Conservation (phyloP, 768 basidiomycete species). For the Trametes meyenii region DNA sequence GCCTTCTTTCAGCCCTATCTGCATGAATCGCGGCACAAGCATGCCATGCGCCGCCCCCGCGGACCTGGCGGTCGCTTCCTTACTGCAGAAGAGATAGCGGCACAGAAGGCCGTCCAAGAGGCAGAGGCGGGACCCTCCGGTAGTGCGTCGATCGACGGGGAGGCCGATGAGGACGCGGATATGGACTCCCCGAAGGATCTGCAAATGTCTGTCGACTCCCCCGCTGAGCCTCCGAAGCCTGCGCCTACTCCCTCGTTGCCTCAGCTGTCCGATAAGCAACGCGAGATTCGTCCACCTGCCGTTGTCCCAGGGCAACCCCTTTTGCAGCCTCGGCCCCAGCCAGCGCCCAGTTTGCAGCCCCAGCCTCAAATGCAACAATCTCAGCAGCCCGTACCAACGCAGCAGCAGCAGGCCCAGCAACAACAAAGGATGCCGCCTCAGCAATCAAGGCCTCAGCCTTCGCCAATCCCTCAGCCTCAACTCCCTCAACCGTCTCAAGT, state of each 20-base stretch:
- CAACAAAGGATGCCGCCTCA: constrained; percentile 3
- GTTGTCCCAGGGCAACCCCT: constrained; percentile 23
- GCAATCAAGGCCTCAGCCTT: constrained; percentile 13
- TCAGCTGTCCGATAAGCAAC: constrained; percentile 18
- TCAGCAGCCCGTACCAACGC: constrained; percentile 21
- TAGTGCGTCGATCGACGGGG: constrained; percentile 38
- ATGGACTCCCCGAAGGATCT: constrained; percentile 26
- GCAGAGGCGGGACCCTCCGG: constrained; percentile 39
- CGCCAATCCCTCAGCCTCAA: constrained; percentile 27
- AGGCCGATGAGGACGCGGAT: constrained; percentile 44
- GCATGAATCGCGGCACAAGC: constrained; percentile 96
- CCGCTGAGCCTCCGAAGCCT: constrained; percentile 19
- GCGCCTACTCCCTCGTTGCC: constrained; percentile 1
- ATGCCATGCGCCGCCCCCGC: constrained; percentile 95
- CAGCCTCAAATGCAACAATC: constrained; percentile 24
- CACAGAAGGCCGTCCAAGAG: constrained; percentile 57
- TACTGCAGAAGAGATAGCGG: constrained; percentile 93
- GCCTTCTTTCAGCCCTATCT: constrained; percentile 67
- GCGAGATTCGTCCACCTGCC: constrained; percentile 13
- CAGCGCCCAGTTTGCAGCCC: constrained; percentile 11
- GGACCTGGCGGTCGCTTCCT: constrained; percentile 98
- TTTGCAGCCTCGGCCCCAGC: constrained; percentile 32
- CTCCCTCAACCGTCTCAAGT: constrained; percentile 26
- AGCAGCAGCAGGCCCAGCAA: constrained; percentile 1
- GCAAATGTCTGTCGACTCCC: constrained; percentile 29